Evolutionary conservation across 345 rosid genomes (phyloP).

Genomic region (Limnanthes douglasii): DNA sequence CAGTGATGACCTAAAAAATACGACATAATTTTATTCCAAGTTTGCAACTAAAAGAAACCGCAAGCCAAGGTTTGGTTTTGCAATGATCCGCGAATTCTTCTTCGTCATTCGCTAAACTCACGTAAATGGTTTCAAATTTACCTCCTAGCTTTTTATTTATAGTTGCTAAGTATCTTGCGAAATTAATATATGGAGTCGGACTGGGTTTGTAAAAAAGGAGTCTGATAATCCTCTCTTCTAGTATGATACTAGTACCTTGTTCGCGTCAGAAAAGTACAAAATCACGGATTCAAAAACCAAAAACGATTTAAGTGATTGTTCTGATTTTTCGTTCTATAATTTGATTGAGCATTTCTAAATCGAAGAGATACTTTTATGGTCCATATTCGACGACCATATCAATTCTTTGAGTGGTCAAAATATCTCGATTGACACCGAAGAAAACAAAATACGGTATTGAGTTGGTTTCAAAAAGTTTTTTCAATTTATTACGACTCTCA

Average conservation of each 20-base stretch:
- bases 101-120: constrained; percentile 41
- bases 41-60: constrained; percentile 43
- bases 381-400: too few species aligned
- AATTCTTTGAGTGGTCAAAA: too few species aligned
- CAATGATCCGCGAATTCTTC: constrained; percentile 31
- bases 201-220: constrained; percentile 32
- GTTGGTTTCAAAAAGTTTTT: too few species aligned
- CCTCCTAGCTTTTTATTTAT: constrained; percentile 32
- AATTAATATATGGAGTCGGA: too few species aligned
- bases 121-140: constrained; percentile 44
- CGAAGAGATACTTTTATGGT: too few species aligned
- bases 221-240: constrained; percentile 51
- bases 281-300: too few species aligned
- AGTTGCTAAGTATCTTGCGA: constrained; percentile 35
- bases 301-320: too few species aligned
- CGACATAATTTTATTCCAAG: constrained; percentile 25
- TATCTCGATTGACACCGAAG: too few species aligned
- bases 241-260: constrained; percentile 53
- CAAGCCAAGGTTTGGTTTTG: constrained; percentile 48
- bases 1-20: constrained; percentile 31
- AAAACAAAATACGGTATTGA: too few species aligned
- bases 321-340: too few species aligned
- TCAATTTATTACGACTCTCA: constrained; percentile 27
- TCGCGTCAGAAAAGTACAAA: too few species aligned
- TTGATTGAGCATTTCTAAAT: too few species aligned